A percentile compares a stretch with the other conserved stretches of the same genome.
phyloP scores from a whole-genome alignment of 140 eudicot species.

The Stevia rebaudiana region DNA sequence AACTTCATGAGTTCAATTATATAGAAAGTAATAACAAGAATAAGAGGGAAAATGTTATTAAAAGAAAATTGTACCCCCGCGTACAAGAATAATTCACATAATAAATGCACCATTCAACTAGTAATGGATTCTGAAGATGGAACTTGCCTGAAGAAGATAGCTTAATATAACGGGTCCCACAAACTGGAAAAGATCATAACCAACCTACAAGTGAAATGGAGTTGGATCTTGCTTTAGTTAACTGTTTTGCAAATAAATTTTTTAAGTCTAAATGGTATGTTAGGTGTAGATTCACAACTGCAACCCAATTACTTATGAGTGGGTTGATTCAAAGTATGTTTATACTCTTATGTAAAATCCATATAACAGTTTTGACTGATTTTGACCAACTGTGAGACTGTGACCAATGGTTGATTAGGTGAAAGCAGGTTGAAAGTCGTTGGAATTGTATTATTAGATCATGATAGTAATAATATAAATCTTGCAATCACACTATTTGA shows the following conservation, averaged over 20 bases:
- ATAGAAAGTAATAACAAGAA: too few species aligned
- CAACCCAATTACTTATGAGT: neutral
- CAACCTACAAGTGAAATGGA: conserved; percentile 54
- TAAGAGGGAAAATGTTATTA: too few species aligned
- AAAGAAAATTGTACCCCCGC: too few species aligned
- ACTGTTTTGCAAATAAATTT: neutral
- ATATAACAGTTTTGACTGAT: too few species aligned
- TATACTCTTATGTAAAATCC: too few species aligned
- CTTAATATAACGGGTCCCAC: conserved; percentile 83
- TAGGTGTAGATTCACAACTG: neutral
- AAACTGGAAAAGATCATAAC: conserved; percentile 83
- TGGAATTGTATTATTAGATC: neutral
- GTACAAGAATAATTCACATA: conserved; percentile 1
- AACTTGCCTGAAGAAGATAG: conserved; percentile 62
- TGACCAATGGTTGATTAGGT: too few species aligned
- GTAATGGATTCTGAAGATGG: conserved; percentile 9
- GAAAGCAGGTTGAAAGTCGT: neutral
- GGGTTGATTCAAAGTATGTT: neutral
- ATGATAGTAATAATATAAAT: neutral
- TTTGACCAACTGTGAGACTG: too few species aligned
- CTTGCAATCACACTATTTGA: neutral
- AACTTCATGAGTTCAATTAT: too few species aligned
- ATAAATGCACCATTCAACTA: conserved; percentile 2
- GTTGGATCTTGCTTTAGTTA: conserved; percentile 7
- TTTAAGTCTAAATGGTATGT: conserved; percentile 7